Conservation (phyloP, 768 basidiomycete genomes). For the Inosperma sp. region DNA sequence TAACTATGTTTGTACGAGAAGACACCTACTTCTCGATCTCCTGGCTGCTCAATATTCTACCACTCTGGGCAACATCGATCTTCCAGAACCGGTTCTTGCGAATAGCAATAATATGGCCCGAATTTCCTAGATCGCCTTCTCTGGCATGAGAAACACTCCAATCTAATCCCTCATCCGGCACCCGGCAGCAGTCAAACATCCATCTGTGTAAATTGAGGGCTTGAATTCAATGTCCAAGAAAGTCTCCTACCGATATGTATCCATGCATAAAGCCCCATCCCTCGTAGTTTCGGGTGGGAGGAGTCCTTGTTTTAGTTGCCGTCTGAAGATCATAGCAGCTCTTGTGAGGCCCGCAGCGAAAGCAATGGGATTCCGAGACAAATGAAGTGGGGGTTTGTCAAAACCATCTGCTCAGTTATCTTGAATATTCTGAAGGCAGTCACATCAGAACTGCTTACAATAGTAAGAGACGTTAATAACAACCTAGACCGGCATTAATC, state of each 20-base stretch:
- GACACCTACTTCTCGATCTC: slow-evolving; percentile 59
- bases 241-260: slow-evolving; percentile 65
- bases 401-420: slow-evolving; percentile 61
- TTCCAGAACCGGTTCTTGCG: slow-evolving; percentile 85
- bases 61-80: slow-evolving; percentile 54
- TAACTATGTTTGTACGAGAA: not conserved
- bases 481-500: slow-evolving; percentile 39
- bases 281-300: slow-evolving; percentile 61
- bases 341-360: slow-evolving; percentile 72
- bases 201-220: slow-evolving; percentile 45
- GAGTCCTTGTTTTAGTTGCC: slow-evolving; percentile 61
- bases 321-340: slow-evolving; percentile 69
- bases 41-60: slow-evolving; percentile 53
- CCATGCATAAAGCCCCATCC: slow-evolving; percentile 78
- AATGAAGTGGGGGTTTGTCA: slow-evolving; percentile 56
- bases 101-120: slow-evolving; percentile 82
- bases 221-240: not conserved
- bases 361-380: slow-evolving; percentile 51
- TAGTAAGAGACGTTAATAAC: slow-evolving; percentile 94
- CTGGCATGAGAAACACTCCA: slow-evolving; percentile 70
- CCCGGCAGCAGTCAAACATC: slow-evolving; percentile 90
- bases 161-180: slow-evolving; percentile 76
- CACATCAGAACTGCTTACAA: slow-evolving; percentile 44
- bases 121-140: slow-evolving; percentile 49
- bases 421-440: not conserved